Evolutionary conservation across 2,329 filamentous ascomycete genomes (phyloP).

Genomic region (Fusarium veterinarium): DNA sequence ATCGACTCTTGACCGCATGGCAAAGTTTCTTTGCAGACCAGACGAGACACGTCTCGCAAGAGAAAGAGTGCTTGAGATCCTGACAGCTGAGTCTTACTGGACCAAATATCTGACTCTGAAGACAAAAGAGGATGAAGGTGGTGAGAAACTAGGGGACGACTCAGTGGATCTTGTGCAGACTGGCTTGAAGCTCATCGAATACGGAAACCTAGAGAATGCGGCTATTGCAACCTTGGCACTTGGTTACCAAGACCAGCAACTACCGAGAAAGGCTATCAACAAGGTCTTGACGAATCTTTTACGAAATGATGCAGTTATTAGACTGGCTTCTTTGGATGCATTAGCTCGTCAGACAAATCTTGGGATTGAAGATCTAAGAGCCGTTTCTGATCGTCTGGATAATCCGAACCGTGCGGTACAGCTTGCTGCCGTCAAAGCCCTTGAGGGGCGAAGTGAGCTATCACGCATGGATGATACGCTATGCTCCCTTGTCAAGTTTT

Average conservation of each 20-base stretch:
- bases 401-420: background rate
- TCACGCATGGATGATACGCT: background rate
- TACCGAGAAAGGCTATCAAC: background rate
- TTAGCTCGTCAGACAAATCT: background rate
- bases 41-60: background rate
- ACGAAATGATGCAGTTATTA: background rate
- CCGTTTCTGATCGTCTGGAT: background rate
- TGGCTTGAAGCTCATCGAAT: background rate
- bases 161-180: too few relatives aligned
- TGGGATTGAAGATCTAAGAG: background rate
- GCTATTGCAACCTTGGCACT: background rate
- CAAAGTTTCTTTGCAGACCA: background rate
- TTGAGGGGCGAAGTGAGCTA: background rate
- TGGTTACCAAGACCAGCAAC: background rate
- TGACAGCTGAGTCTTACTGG: background rate
- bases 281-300: background rate
- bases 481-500: background rate
- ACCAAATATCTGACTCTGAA: background rate
- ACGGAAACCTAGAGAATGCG: background rate
- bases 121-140: fast-evolving
- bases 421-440: background rate
- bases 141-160: fast-evolving
- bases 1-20: background rate
- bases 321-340: background rate
- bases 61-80: background rate